Conservation (phyloP, 306 rosid genomes). For the Carpinus fangiana region DNA sequence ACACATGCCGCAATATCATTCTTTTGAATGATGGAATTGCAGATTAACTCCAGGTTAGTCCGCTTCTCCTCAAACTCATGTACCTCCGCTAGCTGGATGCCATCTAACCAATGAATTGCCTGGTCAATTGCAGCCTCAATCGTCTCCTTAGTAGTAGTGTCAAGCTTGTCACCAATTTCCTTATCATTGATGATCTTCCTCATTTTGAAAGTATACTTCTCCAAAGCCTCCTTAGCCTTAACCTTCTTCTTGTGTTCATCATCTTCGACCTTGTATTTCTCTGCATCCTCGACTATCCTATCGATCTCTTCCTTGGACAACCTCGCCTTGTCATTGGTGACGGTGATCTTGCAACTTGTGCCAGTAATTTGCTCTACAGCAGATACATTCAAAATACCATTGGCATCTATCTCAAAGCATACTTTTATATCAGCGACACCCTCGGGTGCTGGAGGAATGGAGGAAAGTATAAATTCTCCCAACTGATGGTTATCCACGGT, state of each 20-base stretch:
- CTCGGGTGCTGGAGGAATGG: conserved; percentile 60
- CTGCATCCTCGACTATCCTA: conserved; percentile 65
- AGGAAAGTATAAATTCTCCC: conserved; percentile 51
- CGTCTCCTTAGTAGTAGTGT: conserved; percentile 47
- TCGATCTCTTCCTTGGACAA: conserved; percentile 55
- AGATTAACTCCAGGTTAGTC: conserved; percentile 54
- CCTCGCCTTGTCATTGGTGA: conserved; percentile 59
- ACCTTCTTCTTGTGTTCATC: conserved; percentile 70
- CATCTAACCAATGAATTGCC: conserved; percentile 57
- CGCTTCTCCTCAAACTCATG: conserved; percentile 66
- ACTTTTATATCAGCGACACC: conserved; percentile 61
- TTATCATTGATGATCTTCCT: conserved; percentile 56
- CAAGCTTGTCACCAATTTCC: conserved; percentile 41
- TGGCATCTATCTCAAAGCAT: conserved; percentile 68
- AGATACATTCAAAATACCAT: conserved; percentile 67
- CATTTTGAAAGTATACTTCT: conserved; percentile 57
- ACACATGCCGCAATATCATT: conserved; percentile 43
- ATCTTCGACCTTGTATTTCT: conserved; percentile 64
- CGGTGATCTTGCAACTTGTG: conserved; percentile 53
- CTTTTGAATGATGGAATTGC: conserved; percentile 64
- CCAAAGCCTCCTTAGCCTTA: conserved; percentile 49
- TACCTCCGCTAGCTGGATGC: conserved; percentile 56
- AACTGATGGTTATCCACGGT: conserved; percentile 59
- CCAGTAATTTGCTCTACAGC: conserved; percentile 55
- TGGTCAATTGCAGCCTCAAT: conserved; percentile 54